Conservation (phyloP, 345 rosid genomes). For the Eucalyptus globulus region DNA sequence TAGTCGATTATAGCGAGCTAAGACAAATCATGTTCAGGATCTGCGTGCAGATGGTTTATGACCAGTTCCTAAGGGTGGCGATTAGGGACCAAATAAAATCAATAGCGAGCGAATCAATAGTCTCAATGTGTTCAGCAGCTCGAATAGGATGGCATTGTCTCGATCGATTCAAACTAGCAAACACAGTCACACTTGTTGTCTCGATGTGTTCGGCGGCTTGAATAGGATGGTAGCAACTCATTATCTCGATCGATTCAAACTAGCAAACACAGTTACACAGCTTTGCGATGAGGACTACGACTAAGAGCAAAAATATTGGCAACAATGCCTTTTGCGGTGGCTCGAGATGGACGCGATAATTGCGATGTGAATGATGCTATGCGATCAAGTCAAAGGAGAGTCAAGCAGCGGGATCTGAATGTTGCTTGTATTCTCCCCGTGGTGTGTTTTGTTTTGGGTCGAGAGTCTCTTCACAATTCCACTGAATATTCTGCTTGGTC, state of each 20-base stretch:
- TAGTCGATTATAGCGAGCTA: background rate
- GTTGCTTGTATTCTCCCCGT: background rate
- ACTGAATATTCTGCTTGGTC: background rate
- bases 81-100: background rate
- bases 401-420: background rate
- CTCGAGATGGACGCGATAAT: no score
- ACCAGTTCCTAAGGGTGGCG: background rate
- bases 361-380: no score
- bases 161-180: background rate
- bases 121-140: no score
- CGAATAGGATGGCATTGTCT: background rate
- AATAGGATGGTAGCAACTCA: no score
- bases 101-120: background rate
- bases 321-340: no score
- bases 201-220: no score
- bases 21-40: background rate
- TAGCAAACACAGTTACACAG: background rate
- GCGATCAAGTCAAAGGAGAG: background rate
- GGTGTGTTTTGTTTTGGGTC: background rate
- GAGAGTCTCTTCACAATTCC: background rate
- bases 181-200: no score
- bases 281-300: background rate
- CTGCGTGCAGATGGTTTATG: background rate
- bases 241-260: no score
- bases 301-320: no score